These are phyloP conservation scores for Ceratocystis diversiconidia DNA, from an alignment of 2,329 filamentous ascomycete species.

Conservation along the genomic window DNA sequence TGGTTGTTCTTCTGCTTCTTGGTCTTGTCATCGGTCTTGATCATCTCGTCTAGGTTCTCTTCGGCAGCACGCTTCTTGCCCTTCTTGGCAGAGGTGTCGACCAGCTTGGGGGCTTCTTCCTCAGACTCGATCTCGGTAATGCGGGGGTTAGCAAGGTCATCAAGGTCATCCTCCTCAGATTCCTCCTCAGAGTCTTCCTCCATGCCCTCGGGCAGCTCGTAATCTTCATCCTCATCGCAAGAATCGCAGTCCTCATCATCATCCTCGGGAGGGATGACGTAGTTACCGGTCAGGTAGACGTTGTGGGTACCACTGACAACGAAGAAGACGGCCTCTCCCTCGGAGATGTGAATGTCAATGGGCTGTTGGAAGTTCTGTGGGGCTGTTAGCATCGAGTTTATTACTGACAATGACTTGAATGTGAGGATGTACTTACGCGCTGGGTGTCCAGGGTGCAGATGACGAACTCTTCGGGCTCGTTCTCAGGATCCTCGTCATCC, in stretches of 20 bases:
- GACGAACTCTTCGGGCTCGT: slow-evolving; percentile 76
- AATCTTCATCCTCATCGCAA: slow-evolving; percentile 52
- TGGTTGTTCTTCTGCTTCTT: slow-evolving; percentile 99
- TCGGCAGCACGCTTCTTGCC: slow-evolving; percentile 89
- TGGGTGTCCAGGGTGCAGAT: slow-evolving; percentile 90
- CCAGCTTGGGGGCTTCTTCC: slow-evolving; percentile 53
- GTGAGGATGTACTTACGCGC: slow-evolving; percentile 47
- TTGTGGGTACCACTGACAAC: slow-evolving; percentile 79
- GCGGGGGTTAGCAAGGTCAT: slow-evolving; percentile 63
- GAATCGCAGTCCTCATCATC: slow-evolving; percentile 37
- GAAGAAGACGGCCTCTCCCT: slow-evolving; percentile 86
- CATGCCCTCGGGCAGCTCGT: slow-evolving; percentile 71
- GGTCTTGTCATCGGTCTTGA: slow-evolving; percentile 61
- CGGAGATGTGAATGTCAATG: slow-evolving; percentile 79
- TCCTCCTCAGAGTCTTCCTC: slow-evolving; percentile 44
- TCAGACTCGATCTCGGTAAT: slow-evolving; percentile 72
- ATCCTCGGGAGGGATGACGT: slow-evolving; percentile 57
- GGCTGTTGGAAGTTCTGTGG: slow-evolving; percentile 82
- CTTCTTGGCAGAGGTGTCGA: slow-evolving; percentile 45
- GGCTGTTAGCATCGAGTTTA: slow-evolving; percentile 15
- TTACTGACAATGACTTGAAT: not conserved
- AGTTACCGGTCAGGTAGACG: slow-evolving; percentile 91
- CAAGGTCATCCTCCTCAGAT: slow-evolving; percentile 61
- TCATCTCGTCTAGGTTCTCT: slow-evolving; percentile 68
- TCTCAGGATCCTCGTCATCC: slow-evolving; percentile 39